Evolutionary conservation across 441 rosid genomes (phyloP).

Genomic region (Dalechampia spathulata): DNA sequence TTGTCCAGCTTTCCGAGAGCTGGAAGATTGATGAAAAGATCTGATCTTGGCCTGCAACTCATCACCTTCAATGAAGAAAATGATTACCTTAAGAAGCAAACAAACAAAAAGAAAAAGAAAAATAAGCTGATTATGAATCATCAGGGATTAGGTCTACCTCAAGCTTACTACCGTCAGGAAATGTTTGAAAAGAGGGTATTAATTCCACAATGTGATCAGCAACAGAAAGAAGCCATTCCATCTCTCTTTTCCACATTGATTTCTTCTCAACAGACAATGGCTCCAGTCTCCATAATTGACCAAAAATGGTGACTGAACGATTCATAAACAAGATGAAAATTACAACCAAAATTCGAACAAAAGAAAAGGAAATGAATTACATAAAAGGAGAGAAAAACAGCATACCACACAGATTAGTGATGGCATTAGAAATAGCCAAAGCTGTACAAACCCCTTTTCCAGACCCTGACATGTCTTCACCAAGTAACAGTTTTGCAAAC

Average conservation of each 20-base stretch:
- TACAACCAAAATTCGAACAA: slow-evolving; percentile 3
- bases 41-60: slow-evolving; percentile 87
- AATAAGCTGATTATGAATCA: too few relatives aligned
- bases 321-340: slow-evolving; percentile 5
- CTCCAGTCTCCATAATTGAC: slow-evolving; percentile 95
- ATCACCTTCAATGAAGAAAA: slow-evolving; percentile 48
- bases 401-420: slow-evolving; percentile 95
- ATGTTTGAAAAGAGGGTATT: slow-evolving; percentile 85
- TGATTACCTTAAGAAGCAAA: neutral
- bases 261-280: slow-evolving; percentile 76
- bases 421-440: slow-evolving; percentile 89
- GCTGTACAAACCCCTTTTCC: slow-evolving; percentile 96
- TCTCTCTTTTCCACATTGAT: slow-evolving; percentile 97
- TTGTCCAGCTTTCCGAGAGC: slow-evolving; percentile 87
- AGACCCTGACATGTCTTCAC: slow-evolving; percentile 98
- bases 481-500: slow-evolving; percentile 84
- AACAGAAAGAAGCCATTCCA: slow-evolving; percentile 92
- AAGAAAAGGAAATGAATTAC: neutral
- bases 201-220: slow-evolving; percentile 95
- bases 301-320: slow-evolving; percentile 73
- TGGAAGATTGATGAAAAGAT: slow-evolving; percentile 76
- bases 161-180: slow-evolving; percentile 89
- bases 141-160: slow-evolving; percentile 52
- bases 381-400: slow-evolving; percentile 16
- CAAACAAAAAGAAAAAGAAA: too few relatives aligned